These are phyloP conservation scores for Phytophthora podocarpi DNA, from an alignment of 352 stramenopile species.

Conservation along the genomic window DNA sequence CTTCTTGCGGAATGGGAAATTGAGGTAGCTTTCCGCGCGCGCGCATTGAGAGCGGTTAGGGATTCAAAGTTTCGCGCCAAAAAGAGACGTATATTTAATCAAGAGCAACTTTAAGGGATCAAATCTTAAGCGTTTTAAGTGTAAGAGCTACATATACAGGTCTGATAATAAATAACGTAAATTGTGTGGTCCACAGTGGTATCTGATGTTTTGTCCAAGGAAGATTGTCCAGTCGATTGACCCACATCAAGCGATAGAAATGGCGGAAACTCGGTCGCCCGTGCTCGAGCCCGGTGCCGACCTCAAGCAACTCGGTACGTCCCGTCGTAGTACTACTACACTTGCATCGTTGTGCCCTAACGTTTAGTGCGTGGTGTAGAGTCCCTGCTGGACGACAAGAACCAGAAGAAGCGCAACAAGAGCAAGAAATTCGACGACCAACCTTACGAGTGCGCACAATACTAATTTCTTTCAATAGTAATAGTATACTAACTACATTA, in stretches of 20 bases:
- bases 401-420: conserved; percentile 35
- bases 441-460: conserved; percentile 36
- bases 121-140: too few species aligned
- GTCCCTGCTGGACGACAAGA: conserved; percentile 40
- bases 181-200: conserved; percentile 2
- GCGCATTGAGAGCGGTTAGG: too few species aligned
- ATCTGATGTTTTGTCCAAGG: too few species aligned
- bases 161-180: too few species aligned
- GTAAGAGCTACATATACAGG: too few species aligned
- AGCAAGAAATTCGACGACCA: conserved; percentile 31
- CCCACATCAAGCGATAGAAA: conserved; percentile 9
- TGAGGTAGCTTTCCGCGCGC: too few species aligned
- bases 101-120: too few species aligned
- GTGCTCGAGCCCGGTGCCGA: conserved; percentile 48
- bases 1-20: too few species aligned
- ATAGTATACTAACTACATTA: conserved; percentile 6
- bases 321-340: background rate
- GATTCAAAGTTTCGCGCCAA: too few species aligned
- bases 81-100: too few species aligned
- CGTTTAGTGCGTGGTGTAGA: conserved; percentile 18
- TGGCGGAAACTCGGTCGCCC: conserved; percentile 49
- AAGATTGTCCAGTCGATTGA: background rate
- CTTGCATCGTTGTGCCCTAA: background rate
- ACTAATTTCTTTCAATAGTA: background rate
- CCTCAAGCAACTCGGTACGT: conserved; percentile 55